Percentiles rank a stretch among this genome's conserved stretches.
Evolutionary conservation across 2,329 filamentous ascomycete genomes (phyloP).

Genomic region (Macroventuria anomochaeta): DNA sequence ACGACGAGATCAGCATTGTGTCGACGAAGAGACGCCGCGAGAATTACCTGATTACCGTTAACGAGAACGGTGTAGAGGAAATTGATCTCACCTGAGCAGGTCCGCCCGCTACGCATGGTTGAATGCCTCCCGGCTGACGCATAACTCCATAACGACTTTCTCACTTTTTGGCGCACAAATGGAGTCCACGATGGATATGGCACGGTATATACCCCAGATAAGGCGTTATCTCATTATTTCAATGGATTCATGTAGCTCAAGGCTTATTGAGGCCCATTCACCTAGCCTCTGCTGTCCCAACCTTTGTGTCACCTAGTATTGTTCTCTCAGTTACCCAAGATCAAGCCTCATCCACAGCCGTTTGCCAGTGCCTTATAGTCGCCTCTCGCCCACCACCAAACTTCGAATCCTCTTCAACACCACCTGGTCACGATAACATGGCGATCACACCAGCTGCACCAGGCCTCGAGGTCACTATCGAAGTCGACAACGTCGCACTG

Average conservation of each 20-base stretch:
- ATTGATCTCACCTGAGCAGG: conserved; percentile 27
- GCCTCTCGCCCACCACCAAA: not conserved
- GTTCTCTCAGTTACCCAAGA: not conserved
- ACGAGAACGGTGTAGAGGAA: conserved; percentile 24
- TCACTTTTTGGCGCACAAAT: not conserved
- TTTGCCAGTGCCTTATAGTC: not conserved
- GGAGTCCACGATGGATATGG: not conserved
- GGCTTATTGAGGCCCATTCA: not conserved
- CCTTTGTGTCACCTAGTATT: not conserved
- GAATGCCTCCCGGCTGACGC: not conserved
- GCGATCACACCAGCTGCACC: conserved; percentile 21
- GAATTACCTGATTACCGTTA: not conserved
- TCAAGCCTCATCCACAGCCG: not conserved
- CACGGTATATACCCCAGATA: not conserved
- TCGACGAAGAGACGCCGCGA: conserved; percentile 17
- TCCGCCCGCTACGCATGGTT: not conserved
- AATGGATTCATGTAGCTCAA: not conserved
- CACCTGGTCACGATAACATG: conserved; percentile 15
- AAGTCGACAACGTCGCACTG: conserved; percentile 23
- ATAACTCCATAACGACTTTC: not conserved
- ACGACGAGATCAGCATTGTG: conserved; percentile 19
- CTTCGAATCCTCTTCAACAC: not conserved
- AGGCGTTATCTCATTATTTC: not conserved
- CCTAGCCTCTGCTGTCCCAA: no score
- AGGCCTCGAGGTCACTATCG: conserved; percentile 24